Evolutionary conservation across 2,329 filamentous ascomycete genomes (phyloP), one percentile per base, ranked within the genome.

Genomic region (Nothomitra cinnamomea): DNA sequence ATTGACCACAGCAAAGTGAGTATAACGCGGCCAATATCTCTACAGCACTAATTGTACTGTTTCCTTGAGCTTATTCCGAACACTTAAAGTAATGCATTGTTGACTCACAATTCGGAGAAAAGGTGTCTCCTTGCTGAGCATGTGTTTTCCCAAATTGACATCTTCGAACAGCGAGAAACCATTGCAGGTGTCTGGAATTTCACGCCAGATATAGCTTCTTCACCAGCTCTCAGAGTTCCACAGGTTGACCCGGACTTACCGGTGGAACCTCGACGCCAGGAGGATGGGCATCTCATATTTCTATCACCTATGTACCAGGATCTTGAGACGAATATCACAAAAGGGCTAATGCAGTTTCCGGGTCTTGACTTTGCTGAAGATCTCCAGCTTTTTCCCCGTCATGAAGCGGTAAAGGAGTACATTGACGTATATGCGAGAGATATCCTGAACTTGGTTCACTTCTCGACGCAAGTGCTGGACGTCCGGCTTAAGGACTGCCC

Each of bases 111-210:
- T 13, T 22, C 24, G 4, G 25, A 35, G 41, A 13, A 36, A 53
- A 79, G 76, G 59, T 89, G 89, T 62, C 73, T 95, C 17, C 65
- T 77, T 10, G 86, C 83, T 0, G 87, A 85, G 60, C 83, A 73
- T 62, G 71, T 64, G 1, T 92, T 92, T 61, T 69, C 79, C 12
- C 75, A 72, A 28, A 81, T 96, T 56, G 77, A 81, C 56, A 67
- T 95, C 40, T 94, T 85, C 61, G 92, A 96, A 67, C 87, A 95
- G 66, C 81, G 87, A 58, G 70, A 74, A 45, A 74, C 78, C 49
- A 77, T 84, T 5, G 90, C 88, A 55, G 90, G 92, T 1, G 78
- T 92, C 8, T 96, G 90, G 90, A 83, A 87, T 61, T 88, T 94
- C 65, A 81, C 75, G 57, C 69, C 72, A 25, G 67, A 73, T 66